Percentiles rank a stretch among this genome's conserved stretches.
These are phyloP conservation scores for Gyromitra esculenta DNA, from an alignment of 2,329 filamentous ascomycete genomes.

Conservation along the genomic window DNA sequence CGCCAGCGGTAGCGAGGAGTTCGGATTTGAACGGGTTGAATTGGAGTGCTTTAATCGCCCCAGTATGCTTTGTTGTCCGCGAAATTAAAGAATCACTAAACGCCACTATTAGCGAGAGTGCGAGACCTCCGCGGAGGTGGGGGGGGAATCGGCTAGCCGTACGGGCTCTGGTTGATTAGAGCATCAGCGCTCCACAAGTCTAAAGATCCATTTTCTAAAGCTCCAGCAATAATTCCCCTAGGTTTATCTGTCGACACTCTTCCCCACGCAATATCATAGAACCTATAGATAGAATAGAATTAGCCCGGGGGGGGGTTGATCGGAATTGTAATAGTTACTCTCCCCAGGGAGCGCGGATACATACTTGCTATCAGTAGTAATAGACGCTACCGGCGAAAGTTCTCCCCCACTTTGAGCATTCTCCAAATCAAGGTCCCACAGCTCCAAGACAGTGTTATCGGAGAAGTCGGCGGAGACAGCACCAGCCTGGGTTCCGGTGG, in stretches of 20 bases:
- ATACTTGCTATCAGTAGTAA: slow-evolving; percentile 90
- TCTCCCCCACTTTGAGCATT: slow-evolving; percentile 78
- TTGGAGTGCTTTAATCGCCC: slow-evolving; percentile 91
- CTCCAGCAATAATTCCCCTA: slow-evolving; percentile 90
- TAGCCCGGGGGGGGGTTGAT: not conserved
- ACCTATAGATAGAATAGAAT: slow-evolving; percentile 66
- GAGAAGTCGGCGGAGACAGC: slow-evolving; percentile 98
- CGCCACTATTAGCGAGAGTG: slow-evolving; percentile 55
- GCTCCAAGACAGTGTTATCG: slow-evolving; percentile 92
- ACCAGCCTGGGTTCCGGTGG: slow-evolving; percentile 92
- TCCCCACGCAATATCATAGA: slow-evolving; percentile 97
- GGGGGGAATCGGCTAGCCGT: slow-evolving; percentile 54
- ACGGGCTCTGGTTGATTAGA: slow-evolving; percentile 67
- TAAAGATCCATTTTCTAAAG: slow-evolving; percentile 90
- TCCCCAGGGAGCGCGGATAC: slow-evolving; percentile 31
- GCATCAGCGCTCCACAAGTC: slow-evolving; percentile 91
- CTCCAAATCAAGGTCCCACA: slow-evolving; percentile 92
- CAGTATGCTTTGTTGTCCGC: slow-evolving; percentile 87
- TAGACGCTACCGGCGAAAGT: slow-evolving; percentile 82
- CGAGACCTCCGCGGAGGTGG: not conserved
- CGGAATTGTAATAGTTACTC: not conserved
- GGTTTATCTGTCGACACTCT: slow-evolving; percentile 80
- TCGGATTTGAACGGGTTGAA: slow-evolving; percentile 95
- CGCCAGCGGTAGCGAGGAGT: slow-evolving; percentile 88
- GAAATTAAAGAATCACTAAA: slow-evolving; percentile 79